Evolutionary conservation across 768 basidiomycete genomes (phyloP), one percentile per base, ranked within the genome.

Genomic region (Panellus pusillus): DNA sequence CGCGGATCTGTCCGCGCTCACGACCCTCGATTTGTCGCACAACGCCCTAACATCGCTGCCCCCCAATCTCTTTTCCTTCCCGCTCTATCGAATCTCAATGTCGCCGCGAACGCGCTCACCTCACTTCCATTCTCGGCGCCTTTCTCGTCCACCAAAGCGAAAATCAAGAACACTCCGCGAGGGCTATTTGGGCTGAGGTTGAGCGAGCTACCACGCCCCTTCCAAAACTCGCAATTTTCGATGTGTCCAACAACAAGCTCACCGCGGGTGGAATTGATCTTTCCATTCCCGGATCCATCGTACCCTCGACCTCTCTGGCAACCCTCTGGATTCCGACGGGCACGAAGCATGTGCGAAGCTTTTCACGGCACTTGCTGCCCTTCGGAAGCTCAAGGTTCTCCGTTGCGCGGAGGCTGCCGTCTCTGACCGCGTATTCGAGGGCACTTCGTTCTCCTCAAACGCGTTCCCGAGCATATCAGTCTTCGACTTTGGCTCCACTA

Each of bases 21-120:
- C 84, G 12, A 72, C 72, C 44, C 72, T 93, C 56, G 89, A 93
- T 69, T 70, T 93, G 31, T 91, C 90, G 0, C 77, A 87, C 65
- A 93, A 93, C 65, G 68, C 73, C 4, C 74, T 93, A 29, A 77
- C 78, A 0, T 70, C 78, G 5, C 74, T 92, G 11, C 91, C 91
- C n/a, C 61, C 70, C 29, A 79, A 83, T 60, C 61, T 91, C 27
- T 91, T 84, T 60, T 74, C 86, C 79, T 93, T 17, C 87, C 90
- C 7, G 73, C 81, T 35, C 77, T 93, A 31, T 75, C 81, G 4
- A 74, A 68, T 24, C 74, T 93, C 45, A 89, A 91, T 57, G 55
- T 92, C 13, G 86, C 90, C 2, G 80, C 91, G 62, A 93, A 93
- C 66, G 65, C 71, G 0, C 73, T 92, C 9, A 74, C 76, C 8